Conservation (phyloP, 1,139 yeast genomes). For the Wickerhamomyces sp. region DNA sequence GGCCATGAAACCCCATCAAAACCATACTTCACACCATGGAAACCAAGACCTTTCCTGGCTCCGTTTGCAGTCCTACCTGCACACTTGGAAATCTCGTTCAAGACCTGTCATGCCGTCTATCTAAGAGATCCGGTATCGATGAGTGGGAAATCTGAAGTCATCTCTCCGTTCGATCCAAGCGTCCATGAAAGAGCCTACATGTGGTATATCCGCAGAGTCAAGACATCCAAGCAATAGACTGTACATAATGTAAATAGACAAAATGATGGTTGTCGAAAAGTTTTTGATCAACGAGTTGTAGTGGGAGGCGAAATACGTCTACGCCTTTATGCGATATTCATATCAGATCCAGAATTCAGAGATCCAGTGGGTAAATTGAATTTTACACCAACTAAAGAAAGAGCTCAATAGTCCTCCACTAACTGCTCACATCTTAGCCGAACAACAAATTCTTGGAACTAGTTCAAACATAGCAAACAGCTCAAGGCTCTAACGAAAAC, state of each 20-base stretch:
- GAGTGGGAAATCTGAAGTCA: slow-evolving; percentile 95
- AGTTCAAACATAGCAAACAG: too few relatives aligned
- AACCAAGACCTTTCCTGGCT: slow-evolving; percentile 87
- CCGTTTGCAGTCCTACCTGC: slow-evolving; percentile 91
- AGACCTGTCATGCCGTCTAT: slow-evolving; percentile 92
- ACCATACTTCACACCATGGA: slow-evolving; percentile 95
- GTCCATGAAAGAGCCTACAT: slow-evolving; percentile 93
- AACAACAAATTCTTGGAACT: too few relatives aligned
- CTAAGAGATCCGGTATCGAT: slow-evolving; percentile 95
- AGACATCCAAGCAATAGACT: slow-evolving; percentile 15
- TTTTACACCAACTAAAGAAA: too few relatives aligned
- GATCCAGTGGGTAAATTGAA: too few relatives aligned
- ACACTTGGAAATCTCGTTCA: slow-evolving; percentile 84
- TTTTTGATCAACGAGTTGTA: too few relatives aligned
- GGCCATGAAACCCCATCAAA: slow-evolving; percentile 76
- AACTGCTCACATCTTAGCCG: too few relatives aligned
- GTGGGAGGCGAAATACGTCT: neutral
- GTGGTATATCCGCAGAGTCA: slow-evolving; percentile 74
- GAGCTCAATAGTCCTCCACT: too few relatives aligned
- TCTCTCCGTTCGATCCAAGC: slow-evolving; percentile 79
- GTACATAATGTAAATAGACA: neutral
- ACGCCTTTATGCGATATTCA: too few relatives aligned
- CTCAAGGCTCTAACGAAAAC: too few relatives aligned
- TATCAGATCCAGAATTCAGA: too few relatives aligned
- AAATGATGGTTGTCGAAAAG: too few relatives aligned